A percentile compares a stretch with the other conserved stretches of the same genome.
phyloP scores from a whole-genome alignment of 2,329 filamentous ascomycete genomes.

The Colletotrichum lupini region DNA sequence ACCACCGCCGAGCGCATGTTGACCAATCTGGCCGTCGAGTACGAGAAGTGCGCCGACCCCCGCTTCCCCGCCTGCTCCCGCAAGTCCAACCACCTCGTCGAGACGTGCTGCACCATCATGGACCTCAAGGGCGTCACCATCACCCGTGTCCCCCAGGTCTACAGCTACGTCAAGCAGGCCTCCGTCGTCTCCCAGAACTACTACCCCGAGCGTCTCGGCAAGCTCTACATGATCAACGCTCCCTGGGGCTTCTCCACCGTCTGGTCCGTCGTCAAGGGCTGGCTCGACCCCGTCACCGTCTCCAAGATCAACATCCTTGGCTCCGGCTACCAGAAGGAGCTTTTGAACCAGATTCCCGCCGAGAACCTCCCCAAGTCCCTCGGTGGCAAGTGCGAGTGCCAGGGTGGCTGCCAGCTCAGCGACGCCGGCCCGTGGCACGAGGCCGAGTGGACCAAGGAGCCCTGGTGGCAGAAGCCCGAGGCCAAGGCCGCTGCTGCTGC shows the following conservation, averaged over 20 bases:
- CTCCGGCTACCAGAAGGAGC: constrained; percentile 81
- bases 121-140: constrained; percentile 95
- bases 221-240: constrained; percentile 97
- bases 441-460: constrained; percentile 71
- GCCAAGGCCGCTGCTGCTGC: constrained; percentile 47
- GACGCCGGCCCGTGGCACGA: constrained; percentile 93
- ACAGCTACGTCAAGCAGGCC: constrained; percentile 86
- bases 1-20: constrained; percentile 94
- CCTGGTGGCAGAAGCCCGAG: constrained; percentile 70
- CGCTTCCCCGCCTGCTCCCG: constrained; percentile 95
- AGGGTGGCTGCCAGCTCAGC: constrained; percentile 85
- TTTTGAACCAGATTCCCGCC: constrained; percentile 84
- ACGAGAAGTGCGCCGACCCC: constrained; percentile 94
- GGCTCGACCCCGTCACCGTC: constrained; percentile 96
- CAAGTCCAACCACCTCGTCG: constrained; percentile 87
- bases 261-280: constrained; percentile 89
- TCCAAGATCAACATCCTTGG: constrained; percentile 95
- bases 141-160: constrained; percentile 83
- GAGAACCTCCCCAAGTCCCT: constrained; percentile 92
- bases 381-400: constrained; percentile 85
- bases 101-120: constrained; percentile 99
- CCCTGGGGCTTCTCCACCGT: constrained; percentile 93
- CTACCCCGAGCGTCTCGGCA: constrained; percentile 96
- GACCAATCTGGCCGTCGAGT: constrained; percentile 95
- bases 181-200: constrained; percentile 97